These are phyloP conservation scores for Apiotrichum siamense DNA, from an alignment of 1,284 basidiomycete genomes.

Conservation along the genomic window DNA sequence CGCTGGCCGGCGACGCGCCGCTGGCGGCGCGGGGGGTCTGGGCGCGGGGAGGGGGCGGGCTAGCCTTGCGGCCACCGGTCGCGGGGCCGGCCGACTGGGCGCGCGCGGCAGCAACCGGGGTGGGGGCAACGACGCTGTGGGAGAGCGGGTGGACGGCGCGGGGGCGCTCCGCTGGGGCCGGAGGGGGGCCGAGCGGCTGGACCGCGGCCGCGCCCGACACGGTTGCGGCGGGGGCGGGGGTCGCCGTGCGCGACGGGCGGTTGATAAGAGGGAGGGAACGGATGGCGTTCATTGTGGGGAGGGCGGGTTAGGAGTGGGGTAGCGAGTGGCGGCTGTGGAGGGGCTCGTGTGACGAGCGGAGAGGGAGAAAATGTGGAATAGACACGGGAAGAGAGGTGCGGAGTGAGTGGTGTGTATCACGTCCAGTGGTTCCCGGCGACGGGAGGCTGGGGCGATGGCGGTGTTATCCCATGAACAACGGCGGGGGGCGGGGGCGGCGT, in stretches of 20 bases:
- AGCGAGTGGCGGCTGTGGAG: not conserved
- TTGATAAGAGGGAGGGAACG: slow-evolving; percentile 47
- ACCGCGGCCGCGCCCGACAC: slow-evolving; percentile 11
- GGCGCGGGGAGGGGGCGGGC: slow-evolving; percentile 17
- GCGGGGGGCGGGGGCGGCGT: not conserved
- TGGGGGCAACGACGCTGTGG: not conserved
- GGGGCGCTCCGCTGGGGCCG: slow-evolving; percentile 7
- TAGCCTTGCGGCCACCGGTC: slow-evolving; percentile 8
- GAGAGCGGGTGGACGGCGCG: not conserved
- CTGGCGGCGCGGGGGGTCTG: slow-evolving; percentile 12
- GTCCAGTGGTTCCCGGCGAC: slow-evolving; percentile 9
- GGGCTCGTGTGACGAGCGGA: not conserved
- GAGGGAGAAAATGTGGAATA: not conserved
- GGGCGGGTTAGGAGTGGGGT: not conserved
- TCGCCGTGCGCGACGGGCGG: slow-evolving; percentile 44
- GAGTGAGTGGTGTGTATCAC: slow-evolving; percentile 1
- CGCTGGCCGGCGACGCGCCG: slow-evolving; percentile 6
- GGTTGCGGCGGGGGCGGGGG: slow-evolving; percentile 37
- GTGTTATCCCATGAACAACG: slow-evolving; percentile 25
- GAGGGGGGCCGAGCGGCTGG: slow-evolving; percentile 14
- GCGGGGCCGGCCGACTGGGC: slow-evolving; percentile 23
- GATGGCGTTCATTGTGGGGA: slow-evolving; percentile 42
- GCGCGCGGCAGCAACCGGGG: slow-evolving; percentile 15
- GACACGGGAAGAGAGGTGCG: not conserved
- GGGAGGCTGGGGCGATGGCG: slow-evolving; percentile 3